phyloP scores from a whole-genome alignment of 2,329 filamentous ascomycete species.

The Epicoccum sorghinum region DNA sequence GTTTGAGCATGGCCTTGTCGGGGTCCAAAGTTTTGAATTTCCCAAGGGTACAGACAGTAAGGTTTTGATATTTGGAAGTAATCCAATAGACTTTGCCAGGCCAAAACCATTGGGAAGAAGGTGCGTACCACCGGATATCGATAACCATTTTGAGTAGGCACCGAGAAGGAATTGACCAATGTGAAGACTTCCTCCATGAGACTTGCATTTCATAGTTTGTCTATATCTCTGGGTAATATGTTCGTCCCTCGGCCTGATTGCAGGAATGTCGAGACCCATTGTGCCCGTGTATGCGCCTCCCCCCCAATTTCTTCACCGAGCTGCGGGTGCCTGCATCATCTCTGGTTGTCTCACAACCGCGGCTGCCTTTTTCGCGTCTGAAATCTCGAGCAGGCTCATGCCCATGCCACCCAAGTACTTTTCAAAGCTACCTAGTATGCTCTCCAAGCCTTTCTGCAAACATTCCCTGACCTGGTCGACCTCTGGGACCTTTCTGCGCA shows the following conservation, averaged over 20 bases:
- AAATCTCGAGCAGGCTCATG: conserved; percentile 72
- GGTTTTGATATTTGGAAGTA: too few relatives aligned
- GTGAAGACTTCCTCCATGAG: too few relatives aligned
- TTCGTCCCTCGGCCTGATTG: not conserved
- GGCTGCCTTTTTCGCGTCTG: conserved; percentile 57
- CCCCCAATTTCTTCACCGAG: not conserved
- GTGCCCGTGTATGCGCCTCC: not conserved
- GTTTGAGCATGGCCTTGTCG: too few relatives aligned
- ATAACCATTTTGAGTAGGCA: too few relatives aligned
- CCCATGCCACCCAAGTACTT: conserved; percentile 74
- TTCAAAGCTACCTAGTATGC: conserved; percentile 74
- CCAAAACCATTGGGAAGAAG: too few relatives aligned
- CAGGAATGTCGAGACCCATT: not conserved
- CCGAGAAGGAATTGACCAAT: too few relatives aligned
- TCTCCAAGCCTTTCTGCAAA: conserved; percentile 68
- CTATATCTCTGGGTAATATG: not conserved
- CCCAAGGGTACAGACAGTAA: not conserved
- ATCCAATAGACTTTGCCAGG: too few relatives aligned
- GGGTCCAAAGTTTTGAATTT: too few relatives aligned
- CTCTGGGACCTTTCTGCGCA: conserved; percentile 59
- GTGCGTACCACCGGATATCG: too few relatives aligned
- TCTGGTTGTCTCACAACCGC: conserved; percentile 26
- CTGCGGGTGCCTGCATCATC: conserved; percentile 26
- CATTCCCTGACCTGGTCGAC: conserved; percentile 72
- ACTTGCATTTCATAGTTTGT: too few relatives aligned